Evolutionary conservation across 805 yeast species (phyloP).

Genomic region (Starmerella tilneyi): DNA sequence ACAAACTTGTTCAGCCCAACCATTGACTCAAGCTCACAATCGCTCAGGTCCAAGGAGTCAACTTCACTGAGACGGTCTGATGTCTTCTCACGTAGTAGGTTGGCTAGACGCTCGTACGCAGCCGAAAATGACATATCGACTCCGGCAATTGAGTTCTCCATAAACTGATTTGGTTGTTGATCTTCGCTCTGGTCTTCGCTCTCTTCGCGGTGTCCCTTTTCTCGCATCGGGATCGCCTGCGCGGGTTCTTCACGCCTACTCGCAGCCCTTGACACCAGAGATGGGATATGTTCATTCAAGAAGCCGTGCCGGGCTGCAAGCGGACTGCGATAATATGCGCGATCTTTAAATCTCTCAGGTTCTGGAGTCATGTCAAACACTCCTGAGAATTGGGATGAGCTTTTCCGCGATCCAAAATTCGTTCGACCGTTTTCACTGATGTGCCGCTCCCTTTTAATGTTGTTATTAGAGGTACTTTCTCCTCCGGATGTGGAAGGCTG

Average conservation of each 20-base stretch:
- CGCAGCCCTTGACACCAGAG: not conserved
- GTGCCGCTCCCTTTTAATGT: not conserved
- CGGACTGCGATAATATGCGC: not conserved
- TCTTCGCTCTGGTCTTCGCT: too few species aligned
- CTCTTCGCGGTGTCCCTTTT: too few species aligned
- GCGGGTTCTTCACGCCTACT: too few species aligned
- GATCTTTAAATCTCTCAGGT: not conserved
- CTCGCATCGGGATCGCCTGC: too few species aligned
- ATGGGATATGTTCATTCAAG: not conserved
- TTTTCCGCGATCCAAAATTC: not conserved
- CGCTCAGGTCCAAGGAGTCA: conserved; percentile 20
- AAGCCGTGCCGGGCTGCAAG: not conserved
- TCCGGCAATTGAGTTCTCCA: conserved; percentile 8
- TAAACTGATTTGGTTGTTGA: too few species aligned
- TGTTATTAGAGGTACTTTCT: too few species aligned
- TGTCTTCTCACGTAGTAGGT: conserved; percentile 15
- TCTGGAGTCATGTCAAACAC: conserved; percentile 6
- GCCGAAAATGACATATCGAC: conserved; percentile 17
- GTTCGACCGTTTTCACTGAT: not conserved
- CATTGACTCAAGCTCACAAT: conserved; percentile 20
- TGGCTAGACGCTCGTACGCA: conserved; percentile 12
- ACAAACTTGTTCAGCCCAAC: conserved; percentile 21
- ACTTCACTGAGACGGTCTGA: conserved; percentile 4
- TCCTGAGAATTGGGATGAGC: not conserved
- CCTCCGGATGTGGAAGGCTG: conserved; percentile 4